These are phyloP conservation scores for Castanopsis chinensis DNA, from an alignment of 306 rosid genomes.

Conservation along the genomic window DNA sequence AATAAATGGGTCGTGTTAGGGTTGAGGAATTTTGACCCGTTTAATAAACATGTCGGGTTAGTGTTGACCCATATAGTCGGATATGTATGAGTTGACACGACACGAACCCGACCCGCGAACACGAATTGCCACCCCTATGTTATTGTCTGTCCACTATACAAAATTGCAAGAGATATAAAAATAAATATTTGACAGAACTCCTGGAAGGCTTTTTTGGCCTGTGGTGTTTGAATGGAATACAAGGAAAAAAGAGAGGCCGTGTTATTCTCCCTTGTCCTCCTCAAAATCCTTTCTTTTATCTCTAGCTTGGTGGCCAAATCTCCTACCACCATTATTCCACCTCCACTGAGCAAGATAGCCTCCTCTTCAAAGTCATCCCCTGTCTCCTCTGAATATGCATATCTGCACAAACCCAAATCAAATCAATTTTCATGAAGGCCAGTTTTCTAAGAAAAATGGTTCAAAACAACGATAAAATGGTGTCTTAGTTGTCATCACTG, in stretches of 20 bases:
- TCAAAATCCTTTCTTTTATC: constrained; percentile 62
- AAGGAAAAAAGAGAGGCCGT: background rate
- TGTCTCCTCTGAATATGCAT: constrained; percentile 62
- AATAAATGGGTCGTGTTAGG: too few relatives aligned
- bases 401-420: constrained; percentile 33
- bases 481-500: background rate
- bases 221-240: background rate
- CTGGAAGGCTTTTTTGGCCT: background rate
- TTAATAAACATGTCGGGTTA: too few relatives aligned
- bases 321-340: constrained; percentile 50
- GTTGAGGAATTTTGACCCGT: too few relatives aligned
- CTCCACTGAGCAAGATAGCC: constrained; percentile 42
- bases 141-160: background rate
- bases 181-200: too few relatives aligned
- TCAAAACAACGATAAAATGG: background rate
- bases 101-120: too few relatives aligned
- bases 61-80: too few relatives aligned
- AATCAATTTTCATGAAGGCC: background rate
- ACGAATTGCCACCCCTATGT: too few relatives aligned
- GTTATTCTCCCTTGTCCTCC: constrained; percentile 63
- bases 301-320: constrained; percentile 45
- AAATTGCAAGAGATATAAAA: too few relatives aligned
- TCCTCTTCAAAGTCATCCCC: constrained; percentile 63
- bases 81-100: too few relatives aligned
- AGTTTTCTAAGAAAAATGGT: background rate